A percentile compares a stretch with the other conserved stretches of the same genome.
phyloP scores from a whole-genome alignment of 371 early-diverging fungal genomes.

The Mortierella sp. region DNA sequence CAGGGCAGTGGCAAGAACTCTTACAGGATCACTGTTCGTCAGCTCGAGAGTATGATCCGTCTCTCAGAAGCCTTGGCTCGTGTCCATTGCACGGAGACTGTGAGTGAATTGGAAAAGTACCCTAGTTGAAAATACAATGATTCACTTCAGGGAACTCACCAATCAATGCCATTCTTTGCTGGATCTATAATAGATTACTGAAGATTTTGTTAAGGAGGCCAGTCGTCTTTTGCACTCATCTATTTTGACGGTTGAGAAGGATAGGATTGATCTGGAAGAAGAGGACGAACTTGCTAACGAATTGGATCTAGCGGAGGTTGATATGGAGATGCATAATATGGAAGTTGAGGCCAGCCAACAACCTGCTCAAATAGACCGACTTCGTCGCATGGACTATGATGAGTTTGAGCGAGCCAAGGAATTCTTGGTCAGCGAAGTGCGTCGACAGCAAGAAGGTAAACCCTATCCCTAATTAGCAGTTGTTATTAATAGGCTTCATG shows the following conservation, averaged over 20 bases:
- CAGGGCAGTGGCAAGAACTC: conserved; percentile 82
- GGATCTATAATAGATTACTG: conserved; percentile 64
- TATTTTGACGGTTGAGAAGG: conserved; percentile 94
- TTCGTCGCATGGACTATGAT: conserved; percentile 74
- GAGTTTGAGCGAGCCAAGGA: conserved; percentile 83
- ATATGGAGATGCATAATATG: conserved; percentile 49
- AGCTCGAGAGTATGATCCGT: conserved; percentile 98
- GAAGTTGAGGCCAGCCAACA: conserved; percentile 46
- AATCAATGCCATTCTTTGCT: not conserved
- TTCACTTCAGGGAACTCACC: not conserved
- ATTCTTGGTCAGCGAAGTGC: conserved; percentile 77
- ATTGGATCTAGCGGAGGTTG: conserved; percentile 35
- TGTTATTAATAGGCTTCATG: too few species aligned
- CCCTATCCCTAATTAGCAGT: conserved; percentile 16
- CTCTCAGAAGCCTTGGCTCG: conserved; percentile 98
- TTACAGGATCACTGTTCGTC: conserved; percentile 98
- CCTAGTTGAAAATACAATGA: not conserved
- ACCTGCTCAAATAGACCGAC: conserved; percentile 20
- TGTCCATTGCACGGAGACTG: conserved; percentile 84
- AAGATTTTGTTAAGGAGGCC: conserved; percentile 93
- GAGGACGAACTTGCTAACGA: conserved; percentile 58
- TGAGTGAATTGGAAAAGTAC: conserved; percentile 42
- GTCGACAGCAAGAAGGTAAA: conserved; percentile 59
- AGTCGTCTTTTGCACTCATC: conserved; percentile 91
- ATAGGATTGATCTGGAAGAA: conserved; percentile 83